A percentile compares a stretch with the other conserved stretches of the same genome.
Conservation (phyloP, 441 rosid species). For the Arabidopsis lyrata region DNA sequence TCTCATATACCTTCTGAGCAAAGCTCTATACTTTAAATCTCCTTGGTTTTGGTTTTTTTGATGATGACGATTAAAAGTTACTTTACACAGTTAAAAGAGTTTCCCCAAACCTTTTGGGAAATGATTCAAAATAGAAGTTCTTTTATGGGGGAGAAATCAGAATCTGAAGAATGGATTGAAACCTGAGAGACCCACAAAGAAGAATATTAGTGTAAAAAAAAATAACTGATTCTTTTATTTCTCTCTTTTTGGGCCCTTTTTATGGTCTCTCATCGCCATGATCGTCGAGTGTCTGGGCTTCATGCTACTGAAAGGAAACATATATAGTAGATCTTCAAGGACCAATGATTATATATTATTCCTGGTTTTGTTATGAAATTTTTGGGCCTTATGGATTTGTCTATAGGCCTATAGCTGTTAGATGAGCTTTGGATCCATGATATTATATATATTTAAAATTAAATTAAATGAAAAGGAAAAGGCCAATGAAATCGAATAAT, state of each 20-base stretch:
- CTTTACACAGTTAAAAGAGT: conserved; percentile 19
- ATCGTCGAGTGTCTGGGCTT: conserved; percentile 15
- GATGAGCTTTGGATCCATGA: conserved; percentile 24
- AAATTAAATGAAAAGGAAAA: conserved; percentile 11
- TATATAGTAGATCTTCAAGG: no score
- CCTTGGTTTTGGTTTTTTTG: neutral
- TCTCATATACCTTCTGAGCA: conserved; percentile 58
- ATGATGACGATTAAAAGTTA: conserved; percentile 37
- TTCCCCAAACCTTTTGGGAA: conserved; percentile 22
- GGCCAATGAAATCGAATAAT: conserved; percentile 29
- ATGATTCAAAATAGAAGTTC: conserved; percentile 11
- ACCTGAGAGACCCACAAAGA: conserved; percentile 29
- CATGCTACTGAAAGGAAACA: conserved; percentile 25
- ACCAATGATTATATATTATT: neutral
- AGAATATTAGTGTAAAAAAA: neutral
- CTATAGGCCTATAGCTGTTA: neutral
- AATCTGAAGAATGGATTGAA: conserved; percentile 18
- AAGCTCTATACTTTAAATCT: conserved; percentile 36
- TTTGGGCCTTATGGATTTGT: conserved; percentile 8
- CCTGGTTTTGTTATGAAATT: neutral
- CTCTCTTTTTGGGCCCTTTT: neutral
- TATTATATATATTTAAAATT: neutral
- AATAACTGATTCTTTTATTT: neutral
- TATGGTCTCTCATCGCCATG: conserved; percentile 19
- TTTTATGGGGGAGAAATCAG: conserved; percentile 12